These are phyloP conservation scores for Elaeis guineensis DNA, from an alignment of 176 grass and related monocot species.

Conservation along the genomic window DNA sequence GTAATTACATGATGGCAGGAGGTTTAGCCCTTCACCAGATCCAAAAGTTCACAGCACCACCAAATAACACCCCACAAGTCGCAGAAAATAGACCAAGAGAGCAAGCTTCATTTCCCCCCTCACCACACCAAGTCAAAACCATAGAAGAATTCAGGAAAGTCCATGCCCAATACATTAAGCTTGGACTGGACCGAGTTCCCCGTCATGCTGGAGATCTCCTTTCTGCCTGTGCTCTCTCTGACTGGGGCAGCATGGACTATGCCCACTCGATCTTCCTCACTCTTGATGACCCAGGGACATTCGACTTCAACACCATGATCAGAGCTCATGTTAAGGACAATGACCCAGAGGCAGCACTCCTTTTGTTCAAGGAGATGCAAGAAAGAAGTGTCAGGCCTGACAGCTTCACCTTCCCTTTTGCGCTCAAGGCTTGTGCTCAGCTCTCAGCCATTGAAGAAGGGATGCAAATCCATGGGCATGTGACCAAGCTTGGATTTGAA, in stretches of 20 bases:
- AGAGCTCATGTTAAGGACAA: conserved; percentile 28
- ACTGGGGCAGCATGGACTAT: conserved; percentile 66
- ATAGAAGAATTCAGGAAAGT: conserved; percentile 46
- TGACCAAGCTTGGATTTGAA: conserved; percentile 40
- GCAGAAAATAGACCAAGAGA: conserved; percentile 22
- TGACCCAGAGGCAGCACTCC: conserved; percentile 33
- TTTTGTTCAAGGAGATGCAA: conserved; percentile 42
- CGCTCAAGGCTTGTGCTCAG: conserved; percentile 57
- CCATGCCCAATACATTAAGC: conserved; percentile 48
- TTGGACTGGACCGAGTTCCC: conserved; percentile 47
- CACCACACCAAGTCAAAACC: conserved; percentile 18
- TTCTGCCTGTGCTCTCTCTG: conserved; percentile 38
- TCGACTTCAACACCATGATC: conserved; percentile 87
- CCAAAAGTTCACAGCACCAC: conserved; percentile 31
- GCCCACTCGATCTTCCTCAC: conserved; percentile 53
- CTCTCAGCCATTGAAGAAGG: conserved; percentile 32
- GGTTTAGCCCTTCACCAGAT: conserved; percentile 34
- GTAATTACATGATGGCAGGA: conserved; percentile 32
- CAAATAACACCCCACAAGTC: conserved; percentile 4
- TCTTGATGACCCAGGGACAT: conserved; percentile 45
- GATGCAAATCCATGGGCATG: conserved; percentile 50
- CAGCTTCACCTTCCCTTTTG: conserved; percentile 58
- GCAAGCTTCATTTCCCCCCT: conserved; percentile 18
- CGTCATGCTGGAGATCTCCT: conserved; percentile 44
- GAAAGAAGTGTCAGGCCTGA: conserved; percentile 33